A percentile compares a stretch with the other conserved stretches of the same genome.
Evolutionary conservation across 495 filamentous ascomycete genomes (phyloP).

Genomic region (Penicillium macrosclerotiorum): DNA sequence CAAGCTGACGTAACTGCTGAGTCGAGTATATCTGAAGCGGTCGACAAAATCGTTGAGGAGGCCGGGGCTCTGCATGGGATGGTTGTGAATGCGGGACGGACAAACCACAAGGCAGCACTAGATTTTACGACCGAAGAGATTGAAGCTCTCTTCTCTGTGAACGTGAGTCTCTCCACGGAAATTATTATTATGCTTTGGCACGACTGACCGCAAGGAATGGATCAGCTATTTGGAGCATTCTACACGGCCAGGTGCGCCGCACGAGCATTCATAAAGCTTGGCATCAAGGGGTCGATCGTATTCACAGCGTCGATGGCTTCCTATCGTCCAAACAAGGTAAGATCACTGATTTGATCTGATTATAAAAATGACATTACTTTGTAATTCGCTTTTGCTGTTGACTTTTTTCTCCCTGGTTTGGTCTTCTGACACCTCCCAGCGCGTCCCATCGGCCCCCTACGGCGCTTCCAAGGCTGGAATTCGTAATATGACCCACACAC

Average conservation of each 20-base stretch:
- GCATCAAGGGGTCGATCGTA: constrained; percentile 44
- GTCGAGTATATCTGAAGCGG: constrained; percentile 31
- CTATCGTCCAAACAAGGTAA: constrained; percentile 46
- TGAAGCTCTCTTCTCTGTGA: constrained; percentile 40
- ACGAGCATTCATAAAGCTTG: constrained; percentile 40
- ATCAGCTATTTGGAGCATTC: constrained; percentile 47
- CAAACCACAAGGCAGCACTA: constrained; percentile 43
- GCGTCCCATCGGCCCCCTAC: constrained; percentile 33
- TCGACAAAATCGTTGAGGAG: constrained; percentile 36
- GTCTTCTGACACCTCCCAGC: constrained; percentile 19
- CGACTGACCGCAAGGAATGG: no score
- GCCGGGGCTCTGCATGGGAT: constrained; percentile 37
- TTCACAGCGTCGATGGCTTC: constrained; percentile 48
- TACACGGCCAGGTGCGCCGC: constrained; percentile 35
- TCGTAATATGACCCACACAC: constrained; percentile 38
- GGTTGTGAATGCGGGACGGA: constrained; percentile 42
- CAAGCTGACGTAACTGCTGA: constrained; percentile 38
- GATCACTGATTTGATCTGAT: not conserved
- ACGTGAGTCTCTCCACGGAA: no score
- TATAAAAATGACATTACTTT: no score
- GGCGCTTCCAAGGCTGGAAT: constrained; percentile 33
- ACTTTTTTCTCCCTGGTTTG: no score
- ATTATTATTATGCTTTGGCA: no score
- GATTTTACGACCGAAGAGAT: constrained; percentile 43
- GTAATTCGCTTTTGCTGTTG: no score